Base-by-base conservation (phyloP, 441 rosid genomes). In the Capsella rubella region DNA sequence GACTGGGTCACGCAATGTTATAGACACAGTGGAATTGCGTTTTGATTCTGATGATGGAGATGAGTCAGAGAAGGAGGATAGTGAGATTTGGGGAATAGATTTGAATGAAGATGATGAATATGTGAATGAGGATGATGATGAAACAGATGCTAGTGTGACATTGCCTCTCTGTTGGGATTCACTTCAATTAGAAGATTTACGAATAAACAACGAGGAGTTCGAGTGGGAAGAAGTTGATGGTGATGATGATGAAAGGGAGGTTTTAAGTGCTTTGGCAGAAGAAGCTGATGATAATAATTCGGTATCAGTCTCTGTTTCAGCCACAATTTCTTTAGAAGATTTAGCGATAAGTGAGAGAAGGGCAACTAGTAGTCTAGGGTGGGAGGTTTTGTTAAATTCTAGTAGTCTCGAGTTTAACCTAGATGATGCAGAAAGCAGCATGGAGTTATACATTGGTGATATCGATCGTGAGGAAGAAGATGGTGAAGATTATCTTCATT, bases 301-400 rank as follows among this genome's bases (percentile, higher is more conserved):
- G 0, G 83, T 85, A 46, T 83, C 94, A 0, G 75, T 84, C 6
- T 83, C 95, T 15, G 73, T 85, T 46, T 75, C 85, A 4, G 92
- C 92, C 0, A 58, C 78, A 0, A 79, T 84, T 80, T 86, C 87
- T 31, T 84, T 77, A 1, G 97, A 84, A 60, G 96, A 90, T 72
- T 21, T 67, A 60, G 86, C 64, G 4, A 63, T 57, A 52, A 86
- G 80, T 5, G 92, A 84, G 79, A 82, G 86, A 57, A 78, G 72
- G 4, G 84, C 83, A 15, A 83, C 37, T 42, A 60, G 15, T 39
- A 60, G 77, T 37, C 27, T 80, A 64, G 94, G 83, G 63, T 94
- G 97, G 97, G 93, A 92, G 70, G 87, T 94, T 70, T 68, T 94
- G 69, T 77, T 89, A 84, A 83, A 89, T 75, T 80, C 89, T 31